phyloP scores from a whole-genome alignment of 75 land plant species.

The Cupressus sempervirens region DNA sequence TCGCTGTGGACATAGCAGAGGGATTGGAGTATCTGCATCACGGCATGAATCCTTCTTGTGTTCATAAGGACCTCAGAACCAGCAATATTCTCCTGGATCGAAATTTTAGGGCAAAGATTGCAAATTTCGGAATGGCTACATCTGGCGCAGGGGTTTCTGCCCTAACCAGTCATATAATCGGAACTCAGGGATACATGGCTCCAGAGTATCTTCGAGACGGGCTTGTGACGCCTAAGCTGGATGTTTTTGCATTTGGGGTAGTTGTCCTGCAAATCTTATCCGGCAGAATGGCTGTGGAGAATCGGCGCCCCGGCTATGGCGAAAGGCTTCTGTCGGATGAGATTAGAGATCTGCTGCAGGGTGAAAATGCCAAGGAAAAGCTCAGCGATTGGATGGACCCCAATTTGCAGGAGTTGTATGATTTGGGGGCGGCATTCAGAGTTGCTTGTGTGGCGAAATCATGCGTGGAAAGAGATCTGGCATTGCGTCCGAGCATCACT shows the following conservation, averaged over 20 bases:
- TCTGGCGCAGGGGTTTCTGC: constrained; percentile 20
- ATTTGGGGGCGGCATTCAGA: constrained; percentile 15
- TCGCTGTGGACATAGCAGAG: constrained; percentile 57
- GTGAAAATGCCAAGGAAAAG: constrained; percentile 7
- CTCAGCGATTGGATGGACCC: constrained; percentile 28
- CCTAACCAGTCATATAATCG: constrained; percentile 61
- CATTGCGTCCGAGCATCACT: constrained; percentile 17
- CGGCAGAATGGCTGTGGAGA: constrained; percentile 37
- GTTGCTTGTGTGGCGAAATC: constrained; percentile 22
- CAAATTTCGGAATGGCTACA: constrained; percentile 57
- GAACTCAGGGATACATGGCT: constrained; percentile 66
- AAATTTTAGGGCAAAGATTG: constrained; percentile 56
- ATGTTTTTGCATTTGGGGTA: constrained; percentile 67
- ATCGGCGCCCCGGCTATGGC: neutral
- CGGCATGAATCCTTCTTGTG: constrained; percentile 49
- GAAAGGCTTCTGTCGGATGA: constrained; percentile 13
- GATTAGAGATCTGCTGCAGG: constrained; percentile 9
- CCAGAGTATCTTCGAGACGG: constrained; percentile 74
- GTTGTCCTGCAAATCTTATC: constrained; percentile 56
- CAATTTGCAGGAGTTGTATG: constrained; percentile 13
- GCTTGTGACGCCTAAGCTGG: constrained; percentile 59
- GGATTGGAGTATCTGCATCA: constrained; percentile 66
- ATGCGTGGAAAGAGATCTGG: constrained; percentile 22
- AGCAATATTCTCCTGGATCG: constrained; percentile 60
- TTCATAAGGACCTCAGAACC: constrained; percentile 66